Evolutionary conservation across 2,329 filamentous ascomycete species (phyloP).

Genomic region (Tolypocladium album): DNA sequence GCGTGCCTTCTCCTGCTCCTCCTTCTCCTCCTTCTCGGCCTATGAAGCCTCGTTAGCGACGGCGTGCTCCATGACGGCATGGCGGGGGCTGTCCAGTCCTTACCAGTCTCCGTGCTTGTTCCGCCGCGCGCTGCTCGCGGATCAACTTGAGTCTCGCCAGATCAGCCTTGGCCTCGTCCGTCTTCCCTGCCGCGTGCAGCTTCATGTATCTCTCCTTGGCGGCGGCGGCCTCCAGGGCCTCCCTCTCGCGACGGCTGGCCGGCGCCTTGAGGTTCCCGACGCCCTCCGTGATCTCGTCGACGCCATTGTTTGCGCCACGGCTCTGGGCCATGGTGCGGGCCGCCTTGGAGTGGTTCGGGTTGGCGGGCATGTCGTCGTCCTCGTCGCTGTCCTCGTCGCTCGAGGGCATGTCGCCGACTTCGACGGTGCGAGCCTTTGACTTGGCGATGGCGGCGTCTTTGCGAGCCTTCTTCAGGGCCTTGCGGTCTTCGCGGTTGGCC

Average conservation of each 20-base stretch:
- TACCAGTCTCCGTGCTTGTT: conserved; percentile 73
- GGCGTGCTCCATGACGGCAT: not conserved
- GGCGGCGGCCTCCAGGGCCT: conserved; percentile 77
- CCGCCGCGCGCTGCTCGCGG: conserved; percentile 74
- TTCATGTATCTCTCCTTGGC: conserved; percentile 87
- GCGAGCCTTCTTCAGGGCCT: conserved; percentile 76
- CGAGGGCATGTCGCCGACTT: conserved; percentile 78
- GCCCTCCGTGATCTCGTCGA: conserved; percentile 41
- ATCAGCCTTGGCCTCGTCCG: conserved; percentile 87
- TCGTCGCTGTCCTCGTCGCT: conserved; percentile 50
- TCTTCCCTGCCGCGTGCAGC: conserved; percentile 89
- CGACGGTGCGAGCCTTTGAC: conserved; percentile 58
- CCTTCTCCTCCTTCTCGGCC: conserved; percentile 49
- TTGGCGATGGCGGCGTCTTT: conserved; percentile 81
- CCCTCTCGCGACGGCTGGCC: conserved; percentile 42
- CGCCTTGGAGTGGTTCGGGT: conserved; percentile 84
- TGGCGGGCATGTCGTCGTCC: conserved; percentile 64
- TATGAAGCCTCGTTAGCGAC: conserved; percentile 11
- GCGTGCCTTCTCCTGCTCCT: conserved; percentile 37
- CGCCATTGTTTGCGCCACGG: conserved; percentile 9
- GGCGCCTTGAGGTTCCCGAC: conserved; percentile 43
- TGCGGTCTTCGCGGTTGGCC: conserved; percentile 73
- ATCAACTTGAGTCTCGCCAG: conserved; percentile 73
- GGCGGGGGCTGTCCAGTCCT: not conserved
- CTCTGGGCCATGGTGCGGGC: conserved; percentile 44